A percentile compares a stretch with the other conserved stretches of the same genome.
These are phyloP conservation scores for Inonotus obliquus DNA, from an alignment of 1,284 basidiomycete species.

Conservation along the genomic window DNA sequence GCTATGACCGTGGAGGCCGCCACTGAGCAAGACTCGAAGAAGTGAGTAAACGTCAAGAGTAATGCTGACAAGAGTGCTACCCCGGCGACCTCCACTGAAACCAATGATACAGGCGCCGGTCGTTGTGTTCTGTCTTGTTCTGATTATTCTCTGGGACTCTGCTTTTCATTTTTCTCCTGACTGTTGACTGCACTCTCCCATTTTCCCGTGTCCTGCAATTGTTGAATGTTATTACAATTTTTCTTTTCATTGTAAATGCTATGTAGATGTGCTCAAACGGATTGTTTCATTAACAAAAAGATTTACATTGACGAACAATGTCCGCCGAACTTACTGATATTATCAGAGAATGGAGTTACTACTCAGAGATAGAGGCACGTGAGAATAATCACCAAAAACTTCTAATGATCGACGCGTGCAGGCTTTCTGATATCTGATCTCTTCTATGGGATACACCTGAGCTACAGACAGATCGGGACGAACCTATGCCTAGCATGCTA, in stretches of 20 bases:
- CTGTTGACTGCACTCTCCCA: background rate
- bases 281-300: background rate
- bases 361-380: too few relatives aligned
- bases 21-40: slow-evolving; percentile 44
- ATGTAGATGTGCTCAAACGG: background rate
- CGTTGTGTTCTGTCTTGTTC: too few relatives aligned
- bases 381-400: too few relatives aligned
- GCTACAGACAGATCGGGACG: slow-evolving; percentile 77
- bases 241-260: slow-evolving; percentile 5
- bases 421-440: too few relatives aligned
- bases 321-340: too few relatives aligned
- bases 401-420: too few relatives aligned
- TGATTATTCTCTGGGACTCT: background rate
- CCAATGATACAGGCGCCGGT: background rate
- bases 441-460: too few relatives aligned
- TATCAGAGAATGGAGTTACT: too few relatives aligned
- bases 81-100: background rate
- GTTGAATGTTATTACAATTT: background rate
- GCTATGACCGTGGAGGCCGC: slow-evolving; percentile 24
- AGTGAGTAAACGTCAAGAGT: slow-evolving; percentile 65
- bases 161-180: background rate
- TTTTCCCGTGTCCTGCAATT: background rate
- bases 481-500: slow-evolving; percentile 79
- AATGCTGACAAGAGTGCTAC: slow-evolving; percentile 20
- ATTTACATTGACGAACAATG: too few relatives aligned